Conservation (phyloP, 306 rosid species). For the Prunus fruticosa region DNA sequence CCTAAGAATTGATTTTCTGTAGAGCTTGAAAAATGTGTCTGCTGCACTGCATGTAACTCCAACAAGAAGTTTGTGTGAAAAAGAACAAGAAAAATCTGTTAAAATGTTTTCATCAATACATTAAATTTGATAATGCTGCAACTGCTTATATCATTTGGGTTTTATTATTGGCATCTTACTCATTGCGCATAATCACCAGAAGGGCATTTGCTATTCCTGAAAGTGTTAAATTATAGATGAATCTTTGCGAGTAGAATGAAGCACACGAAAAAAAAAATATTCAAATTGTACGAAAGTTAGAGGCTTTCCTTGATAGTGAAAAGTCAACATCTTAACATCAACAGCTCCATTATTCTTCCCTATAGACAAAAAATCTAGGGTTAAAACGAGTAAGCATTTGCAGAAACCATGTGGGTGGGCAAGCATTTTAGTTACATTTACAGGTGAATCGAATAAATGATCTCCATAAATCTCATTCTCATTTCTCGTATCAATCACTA, state of each 20-base stretch:
- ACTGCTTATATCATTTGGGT: neutral
- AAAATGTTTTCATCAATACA: no score
- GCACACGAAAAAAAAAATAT: neutral
- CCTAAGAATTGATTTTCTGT: neutral
- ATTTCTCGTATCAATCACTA: conserved; percentile 33
- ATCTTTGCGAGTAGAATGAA: conserved; percentile 23
- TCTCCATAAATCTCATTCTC: conserved; percentile 14
- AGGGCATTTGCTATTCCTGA: neutral
- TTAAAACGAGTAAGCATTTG: conserved; percentile 23
- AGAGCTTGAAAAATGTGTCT: no score
- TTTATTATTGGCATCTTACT: neutral
- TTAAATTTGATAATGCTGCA: neutral
- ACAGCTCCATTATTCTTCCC: conserved; percentile 39
- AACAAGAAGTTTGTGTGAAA: no score
- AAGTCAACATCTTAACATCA: conserved; percentile 28
- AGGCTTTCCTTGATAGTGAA: conserved; percentile 27
- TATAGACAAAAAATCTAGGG: conserved; percentile 32
- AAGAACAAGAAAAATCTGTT: no score
- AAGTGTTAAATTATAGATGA: conserved; percentile 19
- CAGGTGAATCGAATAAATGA: conserved; percentile 44
- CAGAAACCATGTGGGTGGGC: conserved; percentile 43
- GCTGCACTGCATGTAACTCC: no score
- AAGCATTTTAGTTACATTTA: conserved; percentile 26
- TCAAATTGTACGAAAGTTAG: neutral
- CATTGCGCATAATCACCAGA: neutral